Percentiles rank a stretch among this genome's conserved stretches.
These are phyloP conservation scores for Hyphopichia fennica DNA, from an alignment of 1,139 yeast species.

Conservation along the genomic window DNA sequence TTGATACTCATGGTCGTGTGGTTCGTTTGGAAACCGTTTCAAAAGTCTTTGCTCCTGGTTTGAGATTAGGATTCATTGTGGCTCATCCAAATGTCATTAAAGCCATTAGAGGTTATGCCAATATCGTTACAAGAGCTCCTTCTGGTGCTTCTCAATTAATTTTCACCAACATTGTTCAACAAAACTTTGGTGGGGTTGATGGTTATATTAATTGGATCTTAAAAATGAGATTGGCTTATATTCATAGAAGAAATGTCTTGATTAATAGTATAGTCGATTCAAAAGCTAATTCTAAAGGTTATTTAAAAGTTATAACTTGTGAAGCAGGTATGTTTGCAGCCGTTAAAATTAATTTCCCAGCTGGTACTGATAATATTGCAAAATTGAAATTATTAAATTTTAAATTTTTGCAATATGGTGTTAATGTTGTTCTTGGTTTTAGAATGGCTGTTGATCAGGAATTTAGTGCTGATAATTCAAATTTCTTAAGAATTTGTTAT, in stretches of 20 bases:
- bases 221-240: slow-evolving; percentile 59
- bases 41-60: slow-evolving; percentile 45
- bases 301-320: slow-evolving; percentile 56
- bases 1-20: slow-evolving; percentile 43
- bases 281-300: slow-evolving; percentile 28
- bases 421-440: slow-evolving; percentile 52
- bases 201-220: slow-evolving; percentile 71
- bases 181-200: slow-evolving; percentile 50
- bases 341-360: slow-evolving; percentile 50
- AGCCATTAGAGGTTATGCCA: slow-evolving; percentile 32
- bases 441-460: slow-evolving; percentile 49
- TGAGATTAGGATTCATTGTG: slow-evolving; percentile 41
- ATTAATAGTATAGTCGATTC: slow-evolving; percentile 25
- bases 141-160: slow-evolving; percentile 45
- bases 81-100: slow-evolving; percentile 38
- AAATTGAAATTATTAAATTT: slow-evolving; percentile 30
- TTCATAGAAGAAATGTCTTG: slow-evolving; percentile 54
- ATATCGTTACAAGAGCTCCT: slow-evolving; percentile 42
- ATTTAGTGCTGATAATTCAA: slow-evolving; percentile 35
- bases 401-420: slow-evolving; percentile 41
- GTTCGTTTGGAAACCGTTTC: slow-evolving; percentile 44
- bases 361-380: slow-evolving; percentile 20
- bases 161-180: slow-evolving; percentile 41
- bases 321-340: slow-evolving; percentile 81
- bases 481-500: slow-evolving; percentile 54